Evolutionary conservation across 2,329 filamentous ascomycete species (phyloP).

Genomic region (Colletotrichum cordylinicola): DNA sequence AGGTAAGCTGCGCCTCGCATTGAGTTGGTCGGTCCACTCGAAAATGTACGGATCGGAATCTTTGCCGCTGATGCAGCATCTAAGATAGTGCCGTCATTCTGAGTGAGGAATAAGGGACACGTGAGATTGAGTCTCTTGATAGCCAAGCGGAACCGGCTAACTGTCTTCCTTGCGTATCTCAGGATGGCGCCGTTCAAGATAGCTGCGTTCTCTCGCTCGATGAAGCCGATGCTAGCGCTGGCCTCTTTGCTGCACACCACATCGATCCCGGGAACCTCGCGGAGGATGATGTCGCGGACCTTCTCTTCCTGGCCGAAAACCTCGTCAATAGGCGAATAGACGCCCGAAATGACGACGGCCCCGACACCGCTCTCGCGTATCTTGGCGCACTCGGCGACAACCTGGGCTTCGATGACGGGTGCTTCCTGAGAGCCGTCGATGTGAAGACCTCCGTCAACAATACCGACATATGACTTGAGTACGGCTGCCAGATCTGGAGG

Average conservation of each 20-base stretch:
- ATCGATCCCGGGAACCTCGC: constrained; percentile 44
- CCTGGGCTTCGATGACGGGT: constrained; percentile 34
- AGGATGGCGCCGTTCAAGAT: constrained; percentile 70
- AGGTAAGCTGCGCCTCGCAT: constrained; percentile 56
- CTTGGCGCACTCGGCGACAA: constrained; percentile 37
- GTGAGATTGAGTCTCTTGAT: constrained; percentile 52
- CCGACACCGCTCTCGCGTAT: constrained; percentile 49
- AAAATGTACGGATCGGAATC: constrained; percentile 59
- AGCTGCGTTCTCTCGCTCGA: constrained; percentile 69
- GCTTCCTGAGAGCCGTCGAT: constrained; percentile 55
- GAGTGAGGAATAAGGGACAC: constrained; percentile 65
- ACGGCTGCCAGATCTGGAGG: constrained; percentile 52
- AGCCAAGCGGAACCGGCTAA: constrained; percentile 58
- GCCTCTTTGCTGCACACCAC: constrained; percentile 58
- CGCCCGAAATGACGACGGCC: constrained; percentile 52
- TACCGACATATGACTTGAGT: constrained; percentile 49
- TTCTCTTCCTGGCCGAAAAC: constrained; percentile 51
- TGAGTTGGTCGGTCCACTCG: constrained; percentile 55
- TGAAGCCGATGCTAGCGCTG: constrained; percentile 54
- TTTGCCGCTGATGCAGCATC: constrained; percentile 57
- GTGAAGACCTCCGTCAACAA: constrained; percentile 56
- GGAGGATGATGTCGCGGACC: constrained; percentile 46
- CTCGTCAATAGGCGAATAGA: constrained; percentile 60
- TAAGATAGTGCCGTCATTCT: constrained; percentile 69
- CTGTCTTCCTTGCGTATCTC: constrained; percentile 44